Evolutionary conservation across 208 protist species (phyloP), one percentile per base, ranked within the genome.

Genomic region (Leptomonas pyrrhocoris): DNA sequence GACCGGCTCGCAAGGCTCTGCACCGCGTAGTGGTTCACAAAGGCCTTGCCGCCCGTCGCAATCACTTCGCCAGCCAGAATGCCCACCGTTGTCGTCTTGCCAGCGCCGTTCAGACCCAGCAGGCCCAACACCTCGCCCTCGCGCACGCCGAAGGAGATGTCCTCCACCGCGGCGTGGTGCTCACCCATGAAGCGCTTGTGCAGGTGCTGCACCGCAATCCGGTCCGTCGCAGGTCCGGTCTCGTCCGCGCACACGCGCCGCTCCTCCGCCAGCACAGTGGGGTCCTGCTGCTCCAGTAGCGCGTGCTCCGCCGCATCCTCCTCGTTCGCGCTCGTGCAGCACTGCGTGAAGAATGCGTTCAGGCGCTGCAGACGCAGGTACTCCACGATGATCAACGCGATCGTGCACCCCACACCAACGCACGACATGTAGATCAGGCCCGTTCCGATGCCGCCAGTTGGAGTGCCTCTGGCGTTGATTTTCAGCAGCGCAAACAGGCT

Each of bases 91-190:
- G 94, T 98, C 7, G 93, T 89, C 81, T 98, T 98, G 61, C 96
- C 96, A 16, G 92, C 85, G 45, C 92, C 92, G 74, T 98, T 98
- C 19, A 92, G 81, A 21, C 96, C 96, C 36, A 97, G 77, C 57
- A 98, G 74, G 19, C 77, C 81, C 70, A 97, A 80, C 56, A 94
- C 82, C 75, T 97, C 89, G 45, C 88, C 89, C 53, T 76, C 75
- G 18, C 77, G 73, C 63, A 96, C 89, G 46, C 87, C 84, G 38
- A 96, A 67, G 7, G 85, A 88, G 27, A 95, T 23, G 68, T 96
- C 84, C 15, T 79, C 38, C 2, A 96, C 68, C 30, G 89, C 89
- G 34, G 80, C 49, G 49, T 60, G 49, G 42, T 43, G 40, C 34
- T 65, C 49, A 2, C 74, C 77, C 5, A 64, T 1, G 74, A 86